Evolutionary conservation across 129 eudicot species (phyloP).

Genomic region (Calendula officinalis): DNA sequence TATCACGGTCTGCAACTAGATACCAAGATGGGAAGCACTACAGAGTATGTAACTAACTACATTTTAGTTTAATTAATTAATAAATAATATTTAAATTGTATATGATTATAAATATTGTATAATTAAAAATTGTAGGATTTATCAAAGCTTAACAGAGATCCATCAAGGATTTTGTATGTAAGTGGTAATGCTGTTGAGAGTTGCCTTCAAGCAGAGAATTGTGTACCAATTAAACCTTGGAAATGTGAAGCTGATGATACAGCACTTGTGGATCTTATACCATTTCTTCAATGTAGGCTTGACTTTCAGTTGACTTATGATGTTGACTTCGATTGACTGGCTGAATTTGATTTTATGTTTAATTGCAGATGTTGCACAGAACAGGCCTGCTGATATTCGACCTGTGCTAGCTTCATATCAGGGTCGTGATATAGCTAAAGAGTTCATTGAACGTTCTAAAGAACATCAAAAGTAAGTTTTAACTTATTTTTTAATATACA

Average conservation of each 20-base stretch:
- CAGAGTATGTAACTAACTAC: slow-evolving; percentile 48
- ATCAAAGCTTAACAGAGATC: slow-evolving; percentile 81
- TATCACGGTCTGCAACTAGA: slow-evolving; percentile 77
- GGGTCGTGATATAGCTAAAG: slow-evolving; percentile 78
- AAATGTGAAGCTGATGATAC: slow-evolving; percentile 79
- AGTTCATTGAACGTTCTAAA: slow-evolving; percentile 79
- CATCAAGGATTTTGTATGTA: slow-evolving; percentile 66
- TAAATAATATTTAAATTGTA: no score
- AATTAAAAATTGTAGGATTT: slow-evolving; percentile 55
- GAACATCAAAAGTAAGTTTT: slow-evolving; percentile 55
- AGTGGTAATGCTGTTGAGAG: slow-evolving; percentile 85
- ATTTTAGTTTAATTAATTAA: background rate
- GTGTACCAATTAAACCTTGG: slow-evolving; percentile 75
- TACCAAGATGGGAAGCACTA: slow-evolving; percentile 86
- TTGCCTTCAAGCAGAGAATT: slow-evolving; percentile 78
- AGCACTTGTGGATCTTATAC: slow-evolving; percentile 78
- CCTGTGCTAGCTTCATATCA: slow-evolving; percentile 74
- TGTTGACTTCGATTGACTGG: background rate
- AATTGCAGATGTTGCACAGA: slow-evolving; percentile 68
- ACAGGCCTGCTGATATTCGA: slow-evolving; percentile 75
- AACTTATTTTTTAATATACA: no score
- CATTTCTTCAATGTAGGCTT: slow-evolving; percentile 71
- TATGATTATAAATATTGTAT: no score
- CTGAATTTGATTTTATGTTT: slow-evolving; percentile 19
- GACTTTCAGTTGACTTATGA: background rate